Evolutionary conservation across 208 protist genomes (phyloP), one percentile per base, ranked within the genome.

Genomic region (Crithidia sp.): DNA sequence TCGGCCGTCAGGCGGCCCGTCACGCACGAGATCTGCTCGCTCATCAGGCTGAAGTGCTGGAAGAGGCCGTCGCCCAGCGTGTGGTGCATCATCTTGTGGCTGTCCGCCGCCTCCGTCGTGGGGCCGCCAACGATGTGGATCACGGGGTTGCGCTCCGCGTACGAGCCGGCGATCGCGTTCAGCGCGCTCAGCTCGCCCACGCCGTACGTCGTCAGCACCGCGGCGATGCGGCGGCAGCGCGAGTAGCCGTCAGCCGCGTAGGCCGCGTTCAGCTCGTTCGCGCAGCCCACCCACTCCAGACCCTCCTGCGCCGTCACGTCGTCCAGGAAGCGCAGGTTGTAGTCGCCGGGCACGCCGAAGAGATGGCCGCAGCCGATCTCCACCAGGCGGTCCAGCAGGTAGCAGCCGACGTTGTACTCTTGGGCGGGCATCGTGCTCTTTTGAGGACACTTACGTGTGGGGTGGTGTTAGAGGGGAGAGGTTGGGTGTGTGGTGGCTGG

Each of bases 211-310:
- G 82, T 87, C 60, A 87, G 63, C 44, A 87, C 44, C 9, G 76
- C 82, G 16, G 74, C 82, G 71, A 87, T 72, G 75, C 74, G 68
- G 79, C 82, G 82, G 70, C 61, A 74, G 60, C 78, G 77, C 57
- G 82, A 52, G 59, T 87, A 87, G 50, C 82, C 82, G 60, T 87
- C 82, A 7, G 78, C 79, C 14, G 82, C 77, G 74, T 84, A 84
- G 37, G 82, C 82, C n/a, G 74, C 82, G 75, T 87, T 87, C 71
- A 83, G 80, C 71, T 85, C 79, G 69, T 88, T 84, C 39, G 71
- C 69, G 74, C 83, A 88, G 37, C 83, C 76, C 17, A 85, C 77
- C 76, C 79, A 85, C 70, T 82, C 41, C n/a, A 88, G 49, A 47
- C 28, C 68, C 54, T 75, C 14, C 19, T 61, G 44, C 65, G 79